Base-by-base conservation (phyloP, 768 basidiomycete species). In the Boletus reticulatus region DNA sequence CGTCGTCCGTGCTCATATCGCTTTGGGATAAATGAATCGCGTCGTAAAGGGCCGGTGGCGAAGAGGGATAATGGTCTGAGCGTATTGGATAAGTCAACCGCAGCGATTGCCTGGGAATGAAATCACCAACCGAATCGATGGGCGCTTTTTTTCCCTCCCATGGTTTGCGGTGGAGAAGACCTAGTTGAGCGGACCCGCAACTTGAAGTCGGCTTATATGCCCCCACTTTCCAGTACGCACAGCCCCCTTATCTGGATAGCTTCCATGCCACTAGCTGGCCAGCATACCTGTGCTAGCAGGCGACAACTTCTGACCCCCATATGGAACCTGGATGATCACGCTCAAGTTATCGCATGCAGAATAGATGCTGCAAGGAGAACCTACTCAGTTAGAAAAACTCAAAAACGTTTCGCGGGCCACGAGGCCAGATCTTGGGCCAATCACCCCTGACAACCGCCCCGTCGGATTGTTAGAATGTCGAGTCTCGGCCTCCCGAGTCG, bases 71-170 rank as follows among this genome's bases (percentile, higher is more conserved):
- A 16, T 9, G 4, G 31, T 19, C 42, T 57, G 47, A 12, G 2
- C 29, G 3, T 8, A 14, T 14, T 1, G 2, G 8, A 52, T 27
- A 27, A n/a, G 11, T 19, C 19, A 8, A 3, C 24, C 5, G 13
- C 12, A 12, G n/a, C 13, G 16, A 13, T 0, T 5, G 48, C 53
- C 43, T 46, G 59, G 59, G 59, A 56, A 61, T 2, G 6, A 37
- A 50, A 50, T 17, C 7, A n/a, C 46, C 4, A 6, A 31, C 45
- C 16, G 2, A 20, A 12, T 4, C 2, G 16, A 36, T 6, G 6
- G 20, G 32, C 31, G 38, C 57, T 36, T 20, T 10, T n/a, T 42
- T 32, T 32, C 43, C 34, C 34, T 44, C 14, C 45, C 38, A 20
- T 14, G 34, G 13, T 13, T 34, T 39, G 16, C 7, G 6, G n/a